Evolutionary conservation across 2,329 filamentous ascomycete species (phyloP).

Genomic region (Ophiostoma himal-ulmi): DNA sequence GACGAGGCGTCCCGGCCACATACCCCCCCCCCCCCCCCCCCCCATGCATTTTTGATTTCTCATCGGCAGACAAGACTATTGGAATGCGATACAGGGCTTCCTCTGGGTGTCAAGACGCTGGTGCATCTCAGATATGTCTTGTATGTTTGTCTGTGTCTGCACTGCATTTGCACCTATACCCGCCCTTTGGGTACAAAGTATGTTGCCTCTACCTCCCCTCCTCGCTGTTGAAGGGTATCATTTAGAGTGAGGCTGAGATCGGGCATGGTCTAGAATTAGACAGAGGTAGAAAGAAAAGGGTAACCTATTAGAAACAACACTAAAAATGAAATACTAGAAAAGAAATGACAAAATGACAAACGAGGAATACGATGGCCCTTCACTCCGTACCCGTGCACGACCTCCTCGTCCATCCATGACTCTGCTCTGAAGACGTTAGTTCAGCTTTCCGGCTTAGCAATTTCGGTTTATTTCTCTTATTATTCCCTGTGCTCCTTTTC

Average conservation of each 20-base stretch:
- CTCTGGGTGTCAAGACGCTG: neutral
- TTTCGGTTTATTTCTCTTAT: neutral
- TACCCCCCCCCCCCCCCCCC: neutral
- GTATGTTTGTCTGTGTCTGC: neutral
- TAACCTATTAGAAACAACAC: too few species aligned
- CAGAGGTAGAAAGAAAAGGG: neutral
- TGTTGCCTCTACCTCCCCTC: neutral
- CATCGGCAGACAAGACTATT: slow-evolving; percentile 1
- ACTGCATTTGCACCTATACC: neutral
- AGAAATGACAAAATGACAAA: neutral
- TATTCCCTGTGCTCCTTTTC: neutral
- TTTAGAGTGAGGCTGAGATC: neutral
- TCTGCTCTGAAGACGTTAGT: neutral
- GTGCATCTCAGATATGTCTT: neutral
- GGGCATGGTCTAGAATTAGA: neutral
- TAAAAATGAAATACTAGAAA: neutral
- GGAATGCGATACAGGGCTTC: neutral
- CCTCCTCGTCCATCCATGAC: neutral
- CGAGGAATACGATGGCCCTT: neutral
- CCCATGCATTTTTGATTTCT: neutral
- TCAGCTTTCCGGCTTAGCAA: neutral
- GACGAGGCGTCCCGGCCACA: neutral
- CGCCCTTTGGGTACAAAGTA: too few species aligned
- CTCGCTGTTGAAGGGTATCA: neutral
- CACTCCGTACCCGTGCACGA: neutral